Evolutionary conservation across 169 alveolate genomes (phyloP), one percentile per base, ranked within the genome.

Genomic region (Plasmodium cynomolgi): DNA sequence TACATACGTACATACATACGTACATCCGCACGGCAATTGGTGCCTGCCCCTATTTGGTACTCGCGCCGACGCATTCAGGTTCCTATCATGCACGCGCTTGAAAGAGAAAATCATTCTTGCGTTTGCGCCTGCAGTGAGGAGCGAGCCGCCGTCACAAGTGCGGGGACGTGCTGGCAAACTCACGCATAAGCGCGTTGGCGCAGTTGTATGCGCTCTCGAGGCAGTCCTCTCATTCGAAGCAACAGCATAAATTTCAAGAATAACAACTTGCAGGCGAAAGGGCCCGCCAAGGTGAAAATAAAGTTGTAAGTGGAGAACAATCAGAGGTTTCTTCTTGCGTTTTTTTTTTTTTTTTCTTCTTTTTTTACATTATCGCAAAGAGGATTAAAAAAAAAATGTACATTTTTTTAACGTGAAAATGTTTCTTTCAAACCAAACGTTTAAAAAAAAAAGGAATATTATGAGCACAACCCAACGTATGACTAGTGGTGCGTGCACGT

Each of bases 71-170:
- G 20, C 62, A 50, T 50, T 50, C 62, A 50, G 23, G 62, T 50
- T 15, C 23, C 23, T 80, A 83, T 83, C 39, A 83, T 71, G 62
- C 31, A 84, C 47, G 31, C 33, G 71, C 11, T 84, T 84, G 26
- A 84, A 84, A 84, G 83, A 84, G 74, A 71, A 84, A 84, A 84
- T 84, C 92, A 84, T 84, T 84, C 83, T 39, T 71, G 86, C 37
- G 33, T 58, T 62, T 84, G 20, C 54, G 44, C 29, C 44, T 26
- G 23, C 79, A 33, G 17, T 47, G 73, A 3, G 81, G 68, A 58
- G 26, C 31, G 31, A 31, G 41, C 34, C 39, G 4, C 7, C 23
- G n/a, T 34, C 26, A 31, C 44, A 58, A 34, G 47, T 83, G 7
- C 13, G 9, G 17, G 9, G 23, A 31, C 84, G 50, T 26, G 23